Evolutionary conservation across 2,329 filamentous ascomycete species (phyloP).

Genomic region (Venturia asperata): DNA sequence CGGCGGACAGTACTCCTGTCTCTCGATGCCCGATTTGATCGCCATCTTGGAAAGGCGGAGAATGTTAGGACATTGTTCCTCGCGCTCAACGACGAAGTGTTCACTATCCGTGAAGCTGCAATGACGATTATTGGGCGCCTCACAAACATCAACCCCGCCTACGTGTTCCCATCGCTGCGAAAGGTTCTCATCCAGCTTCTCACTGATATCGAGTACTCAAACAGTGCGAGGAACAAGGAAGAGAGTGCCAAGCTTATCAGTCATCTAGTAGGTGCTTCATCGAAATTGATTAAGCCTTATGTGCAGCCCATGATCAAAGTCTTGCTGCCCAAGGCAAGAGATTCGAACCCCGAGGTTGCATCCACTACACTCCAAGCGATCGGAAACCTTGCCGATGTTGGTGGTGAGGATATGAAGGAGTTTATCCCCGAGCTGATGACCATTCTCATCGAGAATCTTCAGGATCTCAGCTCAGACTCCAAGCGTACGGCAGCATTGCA

Average conservation of each 20-base stretch:
- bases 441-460: slow-evolving; percentile 85
- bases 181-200: slow-evolving; percentile 95
- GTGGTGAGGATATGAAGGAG: slow-evolving; percentile 84
- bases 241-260: slow-evolving; percentile 92
- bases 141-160: slow-evolving; percentile 86
- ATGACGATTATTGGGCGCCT: slow-evolving; percentile 95
- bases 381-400: slow-evolving; percentile 87
- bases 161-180: slow-evolving; percentile 89
- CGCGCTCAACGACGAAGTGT: slow-evolving; percentile 90
- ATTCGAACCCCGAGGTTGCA: slow-evolving; percentile 78
- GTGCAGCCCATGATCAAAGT: slow-evolving; percentile 95
- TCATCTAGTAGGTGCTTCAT: slow-evolving; percentile 85
- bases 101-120: slow-evolving; percentile 84
- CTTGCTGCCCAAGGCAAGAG: slow-evolving; percentile 84
- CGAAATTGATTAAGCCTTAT: slow-evolving; percentile 88
- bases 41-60: slow-evolving; percentile 93
- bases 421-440: slow-evolving; percentile 93
- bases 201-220: slow-evolving; percentile 93
- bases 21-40: slow-evolving; percentile 87
- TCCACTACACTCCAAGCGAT: slow-evolving; percentile 93
- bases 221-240: slow-evolving; percentile 88
- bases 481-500: slow-evolving; percentile 89
- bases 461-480: slow-evolving; percentile 82
- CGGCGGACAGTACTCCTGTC: slow-evolving; percentile 81
- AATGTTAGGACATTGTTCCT: slow-evolving; percentile 95